Evolutionary conservation across 1,284 basidiomycete species (phyloP).

Genomic region (Termitomyces sp.): DNA sequence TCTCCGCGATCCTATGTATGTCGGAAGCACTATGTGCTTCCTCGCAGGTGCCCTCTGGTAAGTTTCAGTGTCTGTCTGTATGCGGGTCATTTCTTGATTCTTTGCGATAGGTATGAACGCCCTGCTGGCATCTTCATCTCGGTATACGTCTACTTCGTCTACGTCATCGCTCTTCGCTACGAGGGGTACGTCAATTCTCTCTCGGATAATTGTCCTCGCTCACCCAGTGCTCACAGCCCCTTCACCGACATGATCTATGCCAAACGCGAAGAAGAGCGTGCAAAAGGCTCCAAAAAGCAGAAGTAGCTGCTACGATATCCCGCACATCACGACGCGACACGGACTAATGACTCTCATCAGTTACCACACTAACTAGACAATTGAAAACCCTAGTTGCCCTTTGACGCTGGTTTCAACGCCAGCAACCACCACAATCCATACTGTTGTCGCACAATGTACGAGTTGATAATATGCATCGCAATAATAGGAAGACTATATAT

Average conservation of each 20-base stretch:
- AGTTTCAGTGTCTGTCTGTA: conserved; percentile 21
- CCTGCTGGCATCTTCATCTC: conserved; percentile 78
- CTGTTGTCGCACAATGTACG: background rate
- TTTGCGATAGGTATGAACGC: conserved; percentile 62
- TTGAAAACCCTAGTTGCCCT: background rate
- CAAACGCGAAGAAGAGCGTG: conserved; percentile 47
- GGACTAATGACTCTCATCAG: conserved; percentile 22
- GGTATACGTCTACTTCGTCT: conserved; percentile 76
- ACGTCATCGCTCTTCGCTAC: conserved; percentile 76
- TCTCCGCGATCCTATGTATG: conserved; percentile 93
- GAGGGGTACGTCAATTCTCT: conserved; percentile 62
- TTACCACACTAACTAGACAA: conserved; percentile 8
- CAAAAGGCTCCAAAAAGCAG: conserved; percentile 31
- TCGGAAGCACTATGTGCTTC: conserved; percentile 87
- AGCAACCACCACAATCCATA: conserved; percentile 3
- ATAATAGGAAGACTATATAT: background rate
- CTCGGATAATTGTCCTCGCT: background rate
- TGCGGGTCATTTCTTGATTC: background rate
- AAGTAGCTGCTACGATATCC: conserved; percentile 7
- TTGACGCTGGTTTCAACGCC: conserved; percentile 27
- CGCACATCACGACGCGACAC: conserved; percentile 1
- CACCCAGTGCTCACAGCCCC: conserved; percentile 43
- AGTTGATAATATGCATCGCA: conserved; percentile 5
- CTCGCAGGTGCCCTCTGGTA: conserved; percentile 79
- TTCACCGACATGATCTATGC: conserved; percentile 83